A percentile compares a stretch with the other conserved stretches of the same genome.
Conservation (phyloP, 2,329 filamentous ascomycete species). For the Aureobasidium subglaciale region DNA sequence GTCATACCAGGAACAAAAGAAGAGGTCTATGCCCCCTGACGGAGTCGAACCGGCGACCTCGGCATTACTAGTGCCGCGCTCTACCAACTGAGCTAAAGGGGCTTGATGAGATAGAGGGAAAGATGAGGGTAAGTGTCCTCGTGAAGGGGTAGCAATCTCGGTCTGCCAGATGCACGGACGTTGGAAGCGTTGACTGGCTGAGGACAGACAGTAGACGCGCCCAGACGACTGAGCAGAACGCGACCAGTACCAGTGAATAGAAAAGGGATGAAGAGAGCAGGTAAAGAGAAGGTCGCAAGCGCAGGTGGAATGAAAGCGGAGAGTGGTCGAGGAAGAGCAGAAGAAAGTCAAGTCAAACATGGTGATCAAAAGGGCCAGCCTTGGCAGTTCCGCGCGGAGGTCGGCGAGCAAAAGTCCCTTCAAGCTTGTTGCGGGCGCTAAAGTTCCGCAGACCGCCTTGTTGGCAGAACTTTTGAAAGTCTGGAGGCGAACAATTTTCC, state of each 20-base stretch:
- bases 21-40: neutral
- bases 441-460: constrained; percentile 7
- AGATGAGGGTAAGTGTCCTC: neutral
- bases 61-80: constrained; percentile 12
- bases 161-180: neutral
- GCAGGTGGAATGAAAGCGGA: too few species aligned
- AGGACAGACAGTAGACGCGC: neutral
- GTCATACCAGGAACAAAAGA: too few species aligned
- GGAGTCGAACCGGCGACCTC: constrained; percentile 8
- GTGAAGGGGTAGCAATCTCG: neutral
- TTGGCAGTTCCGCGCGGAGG: neutral
- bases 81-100: constrained; percentile 11
- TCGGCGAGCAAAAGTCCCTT: constrained; percentile 1
- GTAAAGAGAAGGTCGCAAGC: neutral
- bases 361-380: neutral
- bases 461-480: constrained; percentile 1
- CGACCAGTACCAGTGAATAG: too few species aligned
- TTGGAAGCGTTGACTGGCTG: neutral
- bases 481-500: constrained; percentile 9
- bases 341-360: neutral
- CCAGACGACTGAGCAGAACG: too few species aligned
- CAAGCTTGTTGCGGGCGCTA: constrained; percentile 1
- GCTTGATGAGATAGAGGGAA: neutral
- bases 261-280: neutral
- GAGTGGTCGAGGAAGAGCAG: neutral